Percentiles rank a stretch among this genome's conserved stretches.
These are phyloP conservation scores for Phalaenopsis equestris DNA, from an alignment of 106 monocot species.

Conservation along the genomic window DNA sequence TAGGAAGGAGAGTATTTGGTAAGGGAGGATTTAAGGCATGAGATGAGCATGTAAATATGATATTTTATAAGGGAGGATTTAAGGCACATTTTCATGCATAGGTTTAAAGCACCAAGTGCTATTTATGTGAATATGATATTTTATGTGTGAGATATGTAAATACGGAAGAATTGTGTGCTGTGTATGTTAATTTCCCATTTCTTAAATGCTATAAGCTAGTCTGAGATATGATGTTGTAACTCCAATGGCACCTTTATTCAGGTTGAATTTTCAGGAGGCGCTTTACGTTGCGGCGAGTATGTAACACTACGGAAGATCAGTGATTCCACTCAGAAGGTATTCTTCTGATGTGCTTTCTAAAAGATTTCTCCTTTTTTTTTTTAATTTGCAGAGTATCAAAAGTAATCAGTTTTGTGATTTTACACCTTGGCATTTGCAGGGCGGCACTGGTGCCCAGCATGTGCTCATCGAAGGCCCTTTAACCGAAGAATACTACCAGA, in stretches of 20 bases:
- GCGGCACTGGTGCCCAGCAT: slow-evolving; percentile 66
- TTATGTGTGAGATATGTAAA: too few relatives aligned
- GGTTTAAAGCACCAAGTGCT: too few relatives aligned
- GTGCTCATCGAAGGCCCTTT: slow-evolving; percentile 90
- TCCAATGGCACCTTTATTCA: slow-evolving; percentile 7
- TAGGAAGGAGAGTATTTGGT: too few relatives aligned
- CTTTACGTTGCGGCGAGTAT: slow-evolving; percentile 85
- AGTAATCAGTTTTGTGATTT: not conserved
- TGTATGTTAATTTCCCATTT: not conserved
- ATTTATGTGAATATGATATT: too few relatives aligned
- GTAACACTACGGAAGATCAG: slow-evolving; percentile 78
- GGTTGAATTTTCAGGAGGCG: slow-evolving; percentile 92
- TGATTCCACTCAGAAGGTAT: slow-evolving; percentile 73
- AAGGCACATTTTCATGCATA: too few relatives aligned
- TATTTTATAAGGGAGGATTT: too few relatives aligned
- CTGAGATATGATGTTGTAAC: not conserved
- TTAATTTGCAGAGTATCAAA: not conserved
- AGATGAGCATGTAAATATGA: too few relatives aligned
- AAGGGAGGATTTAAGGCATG: too few relatives aligned
- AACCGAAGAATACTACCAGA: slow-evolving; percentile 90
- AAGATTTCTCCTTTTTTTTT: not conserved
- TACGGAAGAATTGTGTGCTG: too few relatives aligned
- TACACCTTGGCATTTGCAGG: slow-evolving; percentile 20
- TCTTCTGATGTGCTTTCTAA: not conserved
- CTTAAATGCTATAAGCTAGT: not conserved